Evolutionary conservation across 176 grass and related monocot genomes (phyloP).

Genomic region (Paspalum notatum): DNA sequence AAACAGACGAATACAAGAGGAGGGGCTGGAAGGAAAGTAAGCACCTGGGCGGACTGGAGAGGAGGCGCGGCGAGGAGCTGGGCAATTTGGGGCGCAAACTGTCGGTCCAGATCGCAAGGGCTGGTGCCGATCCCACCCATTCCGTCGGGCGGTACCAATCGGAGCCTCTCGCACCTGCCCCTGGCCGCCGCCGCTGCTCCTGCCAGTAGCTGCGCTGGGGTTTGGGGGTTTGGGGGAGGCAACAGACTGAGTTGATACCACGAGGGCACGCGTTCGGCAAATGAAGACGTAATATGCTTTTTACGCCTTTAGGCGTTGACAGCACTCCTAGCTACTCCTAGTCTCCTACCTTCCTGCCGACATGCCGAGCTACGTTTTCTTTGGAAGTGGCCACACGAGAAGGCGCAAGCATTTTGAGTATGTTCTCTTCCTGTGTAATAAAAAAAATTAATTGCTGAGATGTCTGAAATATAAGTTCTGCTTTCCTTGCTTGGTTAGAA

Average conservation of each 20-base stretch:
- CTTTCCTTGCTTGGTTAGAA: no score
- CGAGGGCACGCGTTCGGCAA: not conserved
- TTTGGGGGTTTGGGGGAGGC: slow-evolving; percentile 5
- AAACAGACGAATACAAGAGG: not conserved
- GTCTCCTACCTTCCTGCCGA: no score
- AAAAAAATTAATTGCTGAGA: no score
- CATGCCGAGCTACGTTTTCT: no score
- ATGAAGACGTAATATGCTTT: accelerated
- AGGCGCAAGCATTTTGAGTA: no score
- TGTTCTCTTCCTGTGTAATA: no score
- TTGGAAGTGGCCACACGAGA: no score
- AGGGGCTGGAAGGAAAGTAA: not conserved
- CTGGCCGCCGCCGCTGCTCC: not conserved
- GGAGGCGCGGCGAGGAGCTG: slow-evolving; percentile 70
- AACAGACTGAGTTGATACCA: not conserved
- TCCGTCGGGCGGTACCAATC: not conserved
- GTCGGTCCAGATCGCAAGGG: slow-evolving; percentile 64
- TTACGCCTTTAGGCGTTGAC: not conserved
- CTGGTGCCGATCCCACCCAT: slow-evolving; percentile 43
- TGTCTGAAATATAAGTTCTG: no score
- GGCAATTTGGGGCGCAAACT: slow-evolving; percentile 70
- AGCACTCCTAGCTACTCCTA: no score
- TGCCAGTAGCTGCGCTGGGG: slow-evolving; percentile 21
- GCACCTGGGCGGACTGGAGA: slow-evolving; percentile 54
- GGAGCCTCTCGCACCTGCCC: not conserved